Conservation (phyloP, 2,329 filamentous ascomycete species). For the Aspergillus intermedius region DNA sequence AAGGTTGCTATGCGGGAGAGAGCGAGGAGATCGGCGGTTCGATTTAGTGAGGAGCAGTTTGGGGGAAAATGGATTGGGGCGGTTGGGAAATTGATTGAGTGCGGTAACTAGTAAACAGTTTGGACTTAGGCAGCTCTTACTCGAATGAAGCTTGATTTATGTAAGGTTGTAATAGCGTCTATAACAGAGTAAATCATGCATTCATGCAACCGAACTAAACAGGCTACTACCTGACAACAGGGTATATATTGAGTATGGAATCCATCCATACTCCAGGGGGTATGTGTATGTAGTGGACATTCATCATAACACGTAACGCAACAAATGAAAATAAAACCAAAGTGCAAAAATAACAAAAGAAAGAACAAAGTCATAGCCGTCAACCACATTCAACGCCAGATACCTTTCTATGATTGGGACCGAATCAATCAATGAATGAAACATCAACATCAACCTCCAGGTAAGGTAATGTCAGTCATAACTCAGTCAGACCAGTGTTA, state of each 20-base stretch:
- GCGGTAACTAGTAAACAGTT: neutral
- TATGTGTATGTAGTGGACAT: conserved; percentile 14
- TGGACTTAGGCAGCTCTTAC: no score
- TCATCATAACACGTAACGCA: conserved; percentile 10
- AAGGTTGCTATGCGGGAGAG: conserved; percentile 67
- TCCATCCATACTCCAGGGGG: conserved; percentile 1
- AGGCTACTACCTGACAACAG: neutral
- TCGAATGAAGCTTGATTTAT: neutral
- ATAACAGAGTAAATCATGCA: neutral
- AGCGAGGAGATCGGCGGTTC: conserved; percentile 68
- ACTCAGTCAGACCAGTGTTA: conserved; percentile 7
- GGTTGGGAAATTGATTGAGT: conserved; percentile 62
- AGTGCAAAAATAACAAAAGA: neutral
- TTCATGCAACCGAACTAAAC: neutral
- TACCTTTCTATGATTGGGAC: neutral
- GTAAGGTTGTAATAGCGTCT: no score
- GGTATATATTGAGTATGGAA: conserved; percentile 4
- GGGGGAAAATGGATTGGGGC: conserved; percentile 68
- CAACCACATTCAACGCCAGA: neutral
- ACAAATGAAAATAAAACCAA: no score
- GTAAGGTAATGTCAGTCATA: conserved; percentile 8
- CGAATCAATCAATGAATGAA: neutral
- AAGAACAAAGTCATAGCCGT: neutral
- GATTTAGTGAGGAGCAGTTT: conserved; percentile 88
- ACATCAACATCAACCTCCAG: neutral